Evolutionary conservation across 1,284 basidiomycete genomes (phyloP), one percentile per base, ranked within the genome.

Genomic region (Ustilago hordei): DNA sequence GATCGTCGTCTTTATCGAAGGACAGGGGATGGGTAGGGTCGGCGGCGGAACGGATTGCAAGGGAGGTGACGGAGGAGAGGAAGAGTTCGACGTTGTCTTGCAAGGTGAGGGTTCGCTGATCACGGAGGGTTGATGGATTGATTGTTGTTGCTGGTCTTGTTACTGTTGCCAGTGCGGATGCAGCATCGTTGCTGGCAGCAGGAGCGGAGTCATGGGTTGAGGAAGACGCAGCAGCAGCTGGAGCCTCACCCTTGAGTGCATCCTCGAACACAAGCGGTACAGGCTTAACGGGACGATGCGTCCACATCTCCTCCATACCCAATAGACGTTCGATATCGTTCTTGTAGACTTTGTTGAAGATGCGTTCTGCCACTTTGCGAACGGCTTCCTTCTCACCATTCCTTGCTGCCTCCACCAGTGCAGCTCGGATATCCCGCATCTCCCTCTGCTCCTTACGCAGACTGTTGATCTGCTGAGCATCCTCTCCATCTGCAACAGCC

Each of bases 291-390:
- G 71, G 70, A 34, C 97, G 91, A 9, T 92, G 90, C 54, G 91
- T 91, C 97, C 97, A 99, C 95, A 99, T 98, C 82, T 98, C 96
- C n/a, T 91, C 89, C 97, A 99, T 99, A 13, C 90, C 90, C 13
- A 99, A 88, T 1, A 99, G 89, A 56, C 97, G 93, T 65, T 91
- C 89, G 78, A 98, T 94, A 81, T 99, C 97, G 1, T 90, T 87
- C 74, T 91, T 89, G 88, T 95, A 99, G 9, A 98, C 92, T 90
- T 98, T 98, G 71, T 93, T 89, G 86, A 98, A 98, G 0, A 91
- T 91, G 50, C 89, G 88, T 79, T 90, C 90, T 0, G 93, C 92
- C 0, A 92, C 92, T 64, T 90, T 89, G 3, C 88, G 87, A n/a
- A 74, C 55, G 0, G 17, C 57, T 0, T 60, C n/a, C 11, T 63